Conservation (phyloP, 139 green algal species). For the Yamagishiella unicocca region DNA sequence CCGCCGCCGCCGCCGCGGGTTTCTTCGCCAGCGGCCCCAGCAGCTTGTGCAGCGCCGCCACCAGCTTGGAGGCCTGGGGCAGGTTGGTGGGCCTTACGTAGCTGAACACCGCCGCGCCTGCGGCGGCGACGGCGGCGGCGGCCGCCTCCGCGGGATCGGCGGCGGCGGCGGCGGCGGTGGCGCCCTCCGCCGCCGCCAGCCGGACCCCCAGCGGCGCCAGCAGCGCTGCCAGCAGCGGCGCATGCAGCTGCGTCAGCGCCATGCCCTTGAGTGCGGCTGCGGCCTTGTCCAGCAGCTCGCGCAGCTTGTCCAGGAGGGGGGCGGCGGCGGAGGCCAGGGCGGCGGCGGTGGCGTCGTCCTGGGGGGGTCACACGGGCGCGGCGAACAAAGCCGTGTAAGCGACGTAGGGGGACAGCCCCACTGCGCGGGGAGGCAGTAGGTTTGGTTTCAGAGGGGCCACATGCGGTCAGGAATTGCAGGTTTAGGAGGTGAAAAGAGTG, state of each 20-base stretch:
- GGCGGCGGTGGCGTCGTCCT: background rate
- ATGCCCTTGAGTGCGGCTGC: slow-evolving; percentile 27
- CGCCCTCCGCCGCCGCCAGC: background rate
- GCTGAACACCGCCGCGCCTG: background rate
- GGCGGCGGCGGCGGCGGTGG: background rate
- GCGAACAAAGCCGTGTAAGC: too few relatives aligned
- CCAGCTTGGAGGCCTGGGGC: slow-evolving; percentile 27
- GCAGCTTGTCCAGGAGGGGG: slow-evolving; percentile 26
- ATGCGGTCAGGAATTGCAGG: too few relatives aligned
- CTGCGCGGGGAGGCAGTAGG: too few relatives aligned
- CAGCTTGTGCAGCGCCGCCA: slow-evolving; percentile 39
- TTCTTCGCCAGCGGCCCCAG: slow-evolving; percentile 16
- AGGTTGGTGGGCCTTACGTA: slow-evolving; percentile 42
- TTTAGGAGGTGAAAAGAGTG: background rate
- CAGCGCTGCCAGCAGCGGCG: slow-evolving; percentile 9
- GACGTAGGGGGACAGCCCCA: too few relatives aligned
- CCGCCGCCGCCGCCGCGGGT: background rate
- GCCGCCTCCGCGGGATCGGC: background rate
- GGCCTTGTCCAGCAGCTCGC: slow-evolving; percentile 38
- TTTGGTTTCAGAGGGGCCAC: too few relatives aligned
- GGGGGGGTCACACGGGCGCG: too few relatives aligned
- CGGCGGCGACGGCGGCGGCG: background rate
- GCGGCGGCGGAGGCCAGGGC: background rate
- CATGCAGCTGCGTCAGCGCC: background rate
- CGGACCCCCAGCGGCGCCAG: background rate